Evolutionary conservation across 2,329 filamentous ascomycete genomes (phyloP), one percentile per base, ranked within the genome.

Genomic region (Stagonosporopsis chrysanthemi): DNA sequence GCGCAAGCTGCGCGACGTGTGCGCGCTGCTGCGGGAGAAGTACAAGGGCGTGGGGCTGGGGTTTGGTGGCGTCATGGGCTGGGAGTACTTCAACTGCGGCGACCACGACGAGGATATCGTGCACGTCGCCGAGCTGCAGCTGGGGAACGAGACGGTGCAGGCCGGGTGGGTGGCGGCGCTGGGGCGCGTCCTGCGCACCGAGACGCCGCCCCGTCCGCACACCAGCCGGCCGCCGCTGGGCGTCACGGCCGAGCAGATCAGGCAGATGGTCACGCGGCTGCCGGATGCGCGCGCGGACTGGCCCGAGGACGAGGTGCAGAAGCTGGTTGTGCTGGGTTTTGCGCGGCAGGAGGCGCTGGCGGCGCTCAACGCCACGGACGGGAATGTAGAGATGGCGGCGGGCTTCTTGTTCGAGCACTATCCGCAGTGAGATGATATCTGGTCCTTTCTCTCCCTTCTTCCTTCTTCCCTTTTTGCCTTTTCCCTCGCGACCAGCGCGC

Each of bases 21-120:
- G 92, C 41, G 80, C 81, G 28, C 71, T 80, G 38, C 71, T 92
- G 62, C 78, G 83, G 33, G 79, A 84, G 33, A 82, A 82, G 56
- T 90, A 90, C 67, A 84, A 62, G 12, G 54, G 54, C n/a, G 47
- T 65, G 0, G 69, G 71, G 1, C 63, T 51, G 1, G 79, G 79
- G 1, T 95, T 97, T 73, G 93, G 92, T 0, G 93, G 93, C 0
- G 87, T 97, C 6, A 95, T 95, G 88, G 92, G 92, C 2, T 97
- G 93, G 93, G 93, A 97, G 78, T 97, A 95, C 74, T 97, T 94
- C 79, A 96, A 96, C 79, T 86, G 88, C 11, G 75, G 74, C 15
- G 68, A 71, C 23, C 63, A 63, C 26, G 71, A 72, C 0, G 61
- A 65, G 0, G 73, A 76, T 38, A 15, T 74, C 11, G 64, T 67